Evolutionary conservation across 164 flowering plant genomes (phyloP).

Genomic region (Cinnamomum chago): DNA sequence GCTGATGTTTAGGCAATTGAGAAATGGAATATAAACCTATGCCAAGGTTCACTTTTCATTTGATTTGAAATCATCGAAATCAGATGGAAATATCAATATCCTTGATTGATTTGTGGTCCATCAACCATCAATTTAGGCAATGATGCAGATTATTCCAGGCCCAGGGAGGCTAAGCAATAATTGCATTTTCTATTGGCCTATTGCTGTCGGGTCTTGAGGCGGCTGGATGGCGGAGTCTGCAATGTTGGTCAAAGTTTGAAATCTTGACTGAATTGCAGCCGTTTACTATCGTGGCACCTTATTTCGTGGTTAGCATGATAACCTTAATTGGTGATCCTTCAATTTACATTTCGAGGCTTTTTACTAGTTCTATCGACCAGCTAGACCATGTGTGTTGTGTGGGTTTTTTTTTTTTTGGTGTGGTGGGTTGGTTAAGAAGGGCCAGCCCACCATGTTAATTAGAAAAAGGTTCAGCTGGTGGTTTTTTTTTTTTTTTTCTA

Average conservation of each 20-base stretch:
- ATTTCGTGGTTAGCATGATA: not conserved
- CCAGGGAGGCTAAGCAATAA: not conserved
- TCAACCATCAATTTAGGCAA: not conserved
- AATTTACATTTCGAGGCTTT: not conserved
- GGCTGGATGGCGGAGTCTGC: not conserved
- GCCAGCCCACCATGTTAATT: too few relatives aligned
- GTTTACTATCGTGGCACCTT: not conserved
- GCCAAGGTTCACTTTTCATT: too few relatives aligned
- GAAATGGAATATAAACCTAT: not conserved
- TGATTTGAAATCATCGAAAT: too few relatives aligned
- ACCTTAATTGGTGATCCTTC: not conserved
- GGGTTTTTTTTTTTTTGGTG: too few relatives aligned
- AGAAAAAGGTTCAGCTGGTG: too few relatives aligned
- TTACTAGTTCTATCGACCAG: too few relatives aligned
- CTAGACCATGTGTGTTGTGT: too few relatives aligned
- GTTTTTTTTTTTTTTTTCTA: too few relatives aligned
- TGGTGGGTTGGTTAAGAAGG: too few relatives aligned
- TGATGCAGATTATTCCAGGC: not conserved
- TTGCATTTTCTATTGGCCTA: not conserved
- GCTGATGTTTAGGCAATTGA: not conserved
- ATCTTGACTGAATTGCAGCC: not conserved
- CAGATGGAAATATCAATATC: too few relatives aligned
- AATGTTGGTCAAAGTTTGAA: not conserved
- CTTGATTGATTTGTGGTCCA: too few relatives aligned
- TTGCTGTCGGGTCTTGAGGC: not conserved